These are phyloP conservation scores for Aspergillus sp. DNA, from an alignment of 2,329 filamentous ascomycete genomes.

Conservation along the genomic window DNA sequence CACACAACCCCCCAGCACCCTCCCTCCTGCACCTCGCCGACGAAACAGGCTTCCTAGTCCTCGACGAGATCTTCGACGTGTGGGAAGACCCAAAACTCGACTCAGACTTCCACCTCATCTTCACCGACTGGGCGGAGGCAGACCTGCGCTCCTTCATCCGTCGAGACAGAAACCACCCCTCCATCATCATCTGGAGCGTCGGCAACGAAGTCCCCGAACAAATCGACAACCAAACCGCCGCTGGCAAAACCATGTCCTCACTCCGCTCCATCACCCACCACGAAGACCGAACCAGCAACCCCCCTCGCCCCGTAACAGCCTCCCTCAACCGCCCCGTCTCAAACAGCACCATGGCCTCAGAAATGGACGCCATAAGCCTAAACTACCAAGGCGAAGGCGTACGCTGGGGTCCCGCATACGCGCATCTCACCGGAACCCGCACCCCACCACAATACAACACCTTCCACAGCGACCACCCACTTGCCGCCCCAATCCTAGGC, in stretches of 20 bases:
- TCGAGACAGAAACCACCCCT: constrained; percentile 6
- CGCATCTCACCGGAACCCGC: not conserved
- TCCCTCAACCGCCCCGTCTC: not conserved
- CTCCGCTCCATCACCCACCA: not conserved
- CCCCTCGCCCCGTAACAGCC: not conserved
- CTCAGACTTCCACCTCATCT: constrained; percentile 4
- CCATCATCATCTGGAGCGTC: constrained; percentile 5
- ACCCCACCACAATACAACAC: not conserved
- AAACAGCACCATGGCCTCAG: not conserved
- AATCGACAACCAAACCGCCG: not conserved
- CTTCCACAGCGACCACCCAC: not conserved
- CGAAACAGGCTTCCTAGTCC: constrained; percentile 4
- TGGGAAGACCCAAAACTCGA: not conserved
- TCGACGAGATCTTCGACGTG: constrained; percentile 5
- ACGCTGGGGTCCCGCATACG: constrained; percentile 1
- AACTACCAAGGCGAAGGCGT: constrained; percentile 11
- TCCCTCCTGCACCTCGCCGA: constrained; percentile 4
- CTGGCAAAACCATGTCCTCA: not conserved
- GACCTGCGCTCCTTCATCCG: constrained; percentile 7
- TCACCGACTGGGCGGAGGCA: constrained; percentile 5
- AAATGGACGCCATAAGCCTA: not conserved
- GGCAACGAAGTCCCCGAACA: constrained; percentile 7
- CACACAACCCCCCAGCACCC: constrained; percentile 6
- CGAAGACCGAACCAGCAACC: not conserved
- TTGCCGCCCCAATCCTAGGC: not conserved